Conservation (phyloP, 2,329 filamentous ascomycete genomes). For the Aspergillus ochraceus region DNA sequence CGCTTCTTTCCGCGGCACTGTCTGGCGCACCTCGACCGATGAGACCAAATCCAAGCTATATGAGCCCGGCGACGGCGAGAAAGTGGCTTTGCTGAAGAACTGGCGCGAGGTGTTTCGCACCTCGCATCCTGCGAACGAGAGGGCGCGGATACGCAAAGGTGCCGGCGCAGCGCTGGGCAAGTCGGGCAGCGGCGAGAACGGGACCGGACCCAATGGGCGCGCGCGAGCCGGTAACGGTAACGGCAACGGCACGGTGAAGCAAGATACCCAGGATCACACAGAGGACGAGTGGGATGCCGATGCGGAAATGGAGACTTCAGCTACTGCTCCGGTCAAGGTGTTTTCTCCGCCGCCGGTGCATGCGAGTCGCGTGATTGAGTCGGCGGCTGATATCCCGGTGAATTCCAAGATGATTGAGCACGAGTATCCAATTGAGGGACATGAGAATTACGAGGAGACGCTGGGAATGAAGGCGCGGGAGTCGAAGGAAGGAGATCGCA, state of each 20-base stretch:
- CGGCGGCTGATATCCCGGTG: constrained; percentile 5
- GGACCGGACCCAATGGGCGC: not conserved
- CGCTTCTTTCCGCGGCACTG: constrained; percentile 38
- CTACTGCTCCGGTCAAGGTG: not conserved
- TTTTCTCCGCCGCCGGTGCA: constrained; percentile 6
- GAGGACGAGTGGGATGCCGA: not conserved
- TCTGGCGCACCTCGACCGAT: constrained; percentile 38
- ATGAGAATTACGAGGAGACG: constrained; percentile 4
- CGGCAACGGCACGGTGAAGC: not conserved
- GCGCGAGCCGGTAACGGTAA: not conserved
- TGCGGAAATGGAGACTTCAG: not conserved
- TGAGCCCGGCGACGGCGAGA: constrained; percentile 41
- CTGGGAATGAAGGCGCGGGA: constrained; percentile 1
- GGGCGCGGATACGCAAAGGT: constrained; percentile 19
- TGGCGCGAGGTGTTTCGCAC: constrained; percentile 47
- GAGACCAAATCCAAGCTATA: constrained; percentile 32
- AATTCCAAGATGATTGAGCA: constrained; percentile 10
- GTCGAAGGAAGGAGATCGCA: not conserved
- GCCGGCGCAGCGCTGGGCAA: not conserved
- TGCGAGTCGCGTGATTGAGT: constrained; percentile 2
- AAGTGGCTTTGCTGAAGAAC: constrained; percentile 47
- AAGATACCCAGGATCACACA: not conserved
- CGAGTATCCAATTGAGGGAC: constrained; percentile 8
- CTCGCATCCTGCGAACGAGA: constrained; percentile 31
- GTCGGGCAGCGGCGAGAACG: constrained; percentile 13